Conservation (phyloP, 345 rosid species). For the Populus tremula region DNA sequence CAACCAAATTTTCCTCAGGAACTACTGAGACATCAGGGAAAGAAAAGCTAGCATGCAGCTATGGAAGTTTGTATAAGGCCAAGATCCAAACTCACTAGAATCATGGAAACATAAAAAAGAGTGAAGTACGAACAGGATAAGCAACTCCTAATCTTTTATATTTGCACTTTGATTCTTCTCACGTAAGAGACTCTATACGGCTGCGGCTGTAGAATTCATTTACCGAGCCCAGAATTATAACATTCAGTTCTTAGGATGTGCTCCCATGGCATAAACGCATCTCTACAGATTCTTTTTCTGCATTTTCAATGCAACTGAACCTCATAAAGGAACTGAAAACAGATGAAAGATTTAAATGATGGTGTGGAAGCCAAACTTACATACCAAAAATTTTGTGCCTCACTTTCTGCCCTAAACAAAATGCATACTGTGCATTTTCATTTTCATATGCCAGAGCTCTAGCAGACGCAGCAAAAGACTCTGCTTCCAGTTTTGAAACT, state of each 20-base stretch:
- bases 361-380: constrained; percentile 2
- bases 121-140: background rate
- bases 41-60: background rate
- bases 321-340: background rate
- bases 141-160: background rate
- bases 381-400: constrained; percentile 74
- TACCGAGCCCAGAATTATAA: background rate
- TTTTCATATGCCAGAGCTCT: constrained; percentile 79
- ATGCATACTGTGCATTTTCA: constrained; percentile 69
- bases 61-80: background rate
- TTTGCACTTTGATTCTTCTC: background rate
- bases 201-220: background rate
- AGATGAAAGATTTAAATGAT: constrained; percentile 5
- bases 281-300: background rate
- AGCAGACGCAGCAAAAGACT: constrained; percentile 81
- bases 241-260: background rate
- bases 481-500: constrained; percentile 77
- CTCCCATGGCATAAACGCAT: background rate
- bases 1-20: constrained; percentile 68
- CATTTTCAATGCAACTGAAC: background rate
- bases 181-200: background rate
- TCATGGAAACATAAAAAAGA: background rate
- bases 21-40: background rate
- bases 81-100: background rate
- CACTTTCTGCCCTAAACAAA: constrained; percentile 91